phyloP scores from a whole-genome alignment of 768 basidiomycete species.

The Sutorius australiensis region DNA sequence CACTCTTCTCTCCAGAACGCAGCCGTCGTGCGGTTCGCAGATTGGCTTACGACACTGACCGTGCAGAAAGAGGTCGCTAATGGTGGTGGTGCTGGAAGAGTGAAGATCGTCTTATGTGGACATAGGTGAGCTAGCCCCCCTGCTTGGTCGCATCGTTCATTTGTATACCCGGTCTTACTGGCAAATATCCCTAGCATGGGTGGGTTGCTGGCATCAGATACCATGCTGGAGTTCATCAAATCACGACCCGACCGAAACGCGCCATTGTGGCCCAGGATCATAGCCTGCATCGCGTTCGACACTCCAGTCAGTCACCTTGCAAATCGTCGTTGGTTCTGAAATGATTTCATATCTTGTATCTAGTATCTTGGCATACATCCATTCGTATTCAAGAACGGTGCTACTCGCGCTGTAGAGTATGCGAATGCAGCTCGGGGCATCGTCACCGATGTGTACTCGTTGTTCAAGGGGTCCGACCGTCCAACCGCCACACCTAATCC shows the following conservation, averaged over 20 bases:
- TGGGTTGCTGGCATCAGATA: constrained; percentile 83
- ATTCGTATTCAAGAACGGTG: constrained; percentile 76
- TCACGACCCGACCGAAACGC: constrained; percentile 60
- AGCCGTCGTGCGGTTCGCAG: constrained; percentile 81
- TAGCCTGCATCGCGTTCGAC: constrained; percentile 84
- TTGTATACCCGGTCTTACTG: not conserved
- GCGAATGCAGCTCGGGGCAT: constrained; percentile 62
- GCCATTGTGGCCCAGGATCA: constrained; percentile 84
- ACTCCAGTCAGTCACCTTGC: constrained; percentile 63
- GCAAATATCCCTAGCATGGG: constrained; percentile 69
- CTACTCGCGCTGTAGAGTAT: constrained; percentile 70
- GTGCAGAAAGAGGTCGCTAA: constrained; percentile 80
- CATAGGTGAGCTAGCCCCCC: constrained; percentile 56
- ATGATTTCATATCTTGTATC: not conserved
- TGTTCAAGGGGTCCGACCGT: constrained; percentile 47
- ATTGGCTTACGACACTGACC: constrained; percentile 88
- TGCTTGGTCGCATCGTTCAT: not conserved
- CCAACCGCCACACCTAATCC: constrained; percentile 27
- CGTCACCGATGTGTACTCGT: constrained; percentile 56
- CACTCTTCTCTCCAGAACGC: constrained; percentile 48
- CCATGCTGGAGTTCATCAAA: constrained; percentile 66
- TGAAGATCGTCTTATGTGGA: constrained; percentile 83
- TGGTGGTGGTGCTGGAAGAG: constrained; percentile 68
- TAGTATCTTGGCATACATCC: constrained; percentile 90
- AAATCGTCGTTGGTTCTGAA: not conserved